phyloP scores from a whole-genome alignment of 2,329 filamentous ascomycete species.

The Dothiorella sarmentorum region DNA sequence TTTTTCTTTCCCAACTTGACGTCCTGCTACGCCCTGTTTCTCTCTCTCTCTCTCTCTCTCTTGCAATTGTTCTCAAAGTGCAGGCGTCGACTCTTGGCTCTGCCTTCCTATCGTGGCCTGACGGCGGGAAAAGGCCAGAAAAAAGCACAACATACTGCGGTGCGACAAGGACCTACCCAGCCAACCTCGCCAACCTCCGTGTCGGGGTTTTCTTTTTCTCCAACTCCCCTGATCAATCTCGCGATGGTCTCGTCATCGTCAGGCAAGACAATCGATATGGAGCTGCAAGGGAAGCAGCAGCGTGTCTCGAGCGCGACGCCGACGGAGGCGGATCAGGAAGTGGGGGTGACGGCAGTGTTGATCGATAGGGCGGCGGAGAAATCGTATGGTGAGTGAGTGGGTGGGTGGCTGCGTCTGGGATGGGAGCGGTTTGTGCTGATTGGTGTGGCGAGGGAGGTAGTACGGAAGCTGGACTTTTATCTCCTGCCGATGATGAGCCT shows the following conservation, averaged over 20 bases:
- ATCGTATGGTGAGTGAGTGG: slow-evolving; percentile 35
- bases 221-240: not conserved
- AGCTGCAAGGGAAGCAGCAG: not conserved
- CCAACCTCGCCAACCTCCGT: too few species aligned
- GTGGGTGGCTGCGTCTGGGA: too few species aligned
- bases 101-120: too few species aligned
- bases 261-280: too few species aligned
- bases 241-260: not conserved
- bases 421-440: too few species aligned
- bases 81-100: too few species aligned
- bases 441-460: slow-evolving; percentile 18
- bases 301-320: not conserved
- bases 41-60: not conserved
- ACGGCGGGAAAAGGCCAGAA: too few species aligned
- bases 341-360: slow-evolving; percentile 19
- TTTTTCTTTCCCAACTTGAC: too few species aligned
- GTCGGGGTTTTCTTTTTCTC: not conserved
- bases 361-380: slow-evolving; percentile 34
- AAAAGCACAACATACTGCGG: too few species aligned
- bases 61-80: too few species aligned
- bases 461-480: slow-evolving; percentile 42
- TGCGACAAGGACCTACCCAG: too few species aligned
- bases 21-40: not conserved
- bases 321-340: slow-evolving; percentile 18
- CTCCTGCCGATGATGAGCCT: slow-evolving; percentile 44